Evolutionary conservation across 352 stramenopile genomes (phyloP).

Genomic region (Phytophthora crassamura): DNA sequence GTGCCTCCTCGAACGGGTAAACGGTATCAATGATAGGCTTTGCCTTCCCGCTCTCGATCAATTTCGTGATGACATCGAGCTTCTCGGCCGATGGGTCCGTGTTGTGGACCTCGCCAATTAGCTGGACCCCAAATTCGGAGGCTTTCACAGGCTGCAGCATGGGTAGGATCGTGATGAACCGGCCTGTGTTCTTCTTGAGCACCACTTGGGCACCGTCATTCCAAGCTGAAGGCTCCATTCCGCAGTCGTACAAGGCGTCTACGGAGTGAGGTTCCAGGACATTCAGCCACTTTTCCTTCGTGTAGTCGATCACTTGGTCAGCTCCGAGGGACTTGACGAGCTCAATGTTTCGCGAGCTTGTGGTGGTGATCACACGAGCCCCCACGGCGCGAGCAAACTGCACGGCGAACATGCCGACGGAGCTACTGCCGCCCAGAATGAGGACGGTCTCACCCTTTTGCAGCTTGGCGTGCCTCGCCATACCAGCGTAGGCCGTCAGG

Average conservation of each 20-base stretch:
- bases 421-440: conserved; percentile 23
- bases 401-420: conserved; percentile 52
- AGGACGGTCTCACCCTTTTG: conserved; percentile 25
- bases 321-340: conserved; percentile 48
- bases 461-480: conserved; percentile 20
- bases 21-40: conserved; percentile 46
- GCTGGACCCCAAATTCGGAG: conserved; percentile 47
- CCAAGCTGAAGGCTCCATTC: conserved; percentile 28
- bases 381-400: conserved; percentile 50
- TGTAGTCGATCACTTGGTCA: conserved; percentile 66
- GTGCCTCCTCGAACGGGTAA: conserved; percentile 49
- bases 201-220: conserved; percentile 33
- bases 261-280: conserved; percentile 35
- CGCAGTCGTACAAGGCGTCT: conserved; percentile 33
- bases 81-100: neutral
- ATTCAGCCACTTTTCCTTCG: conserved; percentile 32
- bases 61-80: conserved; percentile 28
- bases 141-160: conserved; percentile 38
- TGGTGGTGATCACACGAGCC: conserved; percentile 26
- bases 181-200: conserved; percentile 30
- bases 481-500: conserved; percentile 32
- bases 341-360: conserved; percentile 20
- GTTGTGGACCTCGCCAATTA: conserved; percentile 5
- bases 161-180: conserved; percentile 31
- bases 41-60: conserved; percentile 48